phyloP scores from a whole-genome alignment of 768 basidiomycete genomes.

The Boletellus ananiceps region DNA sequence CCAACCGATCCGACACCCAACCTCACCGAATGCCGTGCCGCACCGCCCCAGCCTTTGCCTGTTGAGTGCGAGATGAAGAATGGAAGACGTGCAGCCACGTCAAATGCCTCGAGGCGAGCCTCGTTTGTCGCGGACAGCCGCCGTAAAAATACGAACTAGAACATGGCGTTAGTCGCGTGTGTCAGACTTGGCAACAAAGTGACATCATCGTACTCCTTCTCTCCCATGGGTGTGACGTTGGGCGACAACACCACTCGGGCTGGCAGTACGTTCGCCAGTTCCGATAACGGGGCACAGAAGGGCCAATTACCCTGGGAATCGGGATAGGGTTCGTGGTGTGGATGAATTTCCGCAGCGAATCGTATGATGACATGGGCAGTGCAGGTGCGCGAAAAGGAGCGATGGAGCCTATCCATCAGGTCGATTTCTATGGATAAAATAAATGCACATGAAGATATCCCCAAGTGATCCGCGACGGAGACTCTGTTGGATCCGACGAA shows the following conservation, averaged over 20 bases:
- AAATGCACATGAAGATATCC: not conserved
- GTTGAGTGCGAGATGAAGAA: conserved; percentile 2
- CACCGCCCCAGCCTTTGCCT: conserved; percentile 1
- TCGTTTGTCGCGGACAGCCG: conserved; percentile 16
- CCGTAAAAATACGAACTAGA: conserved; percentile 5
- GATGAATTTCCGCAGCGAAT: conserved; percentile 3
- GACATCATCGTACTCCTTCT: conserved; percentile 1
- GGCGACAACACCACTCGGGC: not conserved
- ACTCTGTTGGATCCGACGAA: not conserved
- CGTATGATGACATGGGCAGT: conserved; percentile 6
- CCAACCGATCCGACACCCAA: not conserved
- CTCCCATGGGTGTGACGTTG: not conserved
- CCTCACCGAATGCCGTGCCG: conserved; percentile 6
- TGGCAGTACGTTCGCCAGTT: not conserved
- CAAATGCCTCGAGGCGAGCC: conserved; percentile 27
- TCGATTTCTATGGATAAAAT: not conserved
- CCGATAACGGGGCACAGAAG: not conserved
- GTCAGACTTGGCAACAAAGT: conserved; percentile 3
- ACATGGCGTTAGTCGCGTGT: conserved; percentile 14
- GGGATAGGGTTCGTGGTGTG: not conserved
- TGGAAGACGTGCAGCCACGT: conserved; percentile 20
- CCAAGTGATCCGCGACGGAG: conserved; percentile 1
- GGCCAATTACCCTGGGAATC: not conserved
- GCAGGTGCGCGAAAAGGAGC: conserved; percentile 9
- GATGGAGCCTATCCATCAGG: conserved; percentile 5